Conservation (phyloP, 352 stramenopile genomes). For the Globisporangium takayamanum region DNA sequence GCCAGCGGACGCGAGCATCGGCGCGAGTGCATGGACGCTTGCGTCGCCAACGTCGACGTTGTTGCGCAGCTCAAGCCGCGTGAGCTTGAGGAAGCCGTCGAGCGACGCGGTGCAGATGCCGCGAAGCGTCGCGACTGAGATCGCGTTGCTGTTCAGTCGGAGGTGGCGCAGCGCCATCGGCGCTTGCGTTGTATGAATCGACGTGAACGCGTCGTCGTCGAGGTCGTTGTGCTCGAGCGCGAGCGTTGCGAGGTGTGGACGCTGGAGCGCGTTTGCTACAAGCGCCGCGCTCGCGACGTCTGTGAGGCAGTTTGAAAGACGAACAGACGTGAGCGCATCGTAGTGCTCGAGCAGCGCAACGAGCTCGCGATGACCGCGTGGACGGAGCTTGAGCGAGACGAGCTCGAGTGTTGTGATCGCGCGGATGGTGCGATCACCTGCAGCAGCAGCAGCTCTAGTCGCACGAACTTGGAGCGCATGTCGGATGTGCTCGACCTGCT, state of each 20-base stretch:
- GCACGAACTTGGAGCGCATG: conserved; percentile 16
- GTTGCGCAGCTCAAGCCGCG: conserved; percentile 53
- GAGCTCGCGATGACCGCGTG: conserved; percentile 37
- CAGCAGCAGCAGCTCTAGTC: not conserved
- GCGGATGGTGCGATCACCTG: not conserved
- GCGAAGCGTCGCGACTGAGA: conserved; percentile 38
- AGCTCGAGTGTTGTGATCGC: conserved; percentile 45
- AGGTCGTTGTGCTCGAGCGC: conserved; percentile 79
- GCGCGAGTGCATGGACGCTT: conserved; percentile 51
- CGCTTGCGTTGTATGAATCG: conserved; percentile 15
- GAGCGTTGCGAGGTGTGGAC: conserved; percentile 30
- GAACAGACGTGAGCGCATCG: conserved; percentile 30
- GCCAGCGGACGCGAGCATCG: conserved; percentile 41
- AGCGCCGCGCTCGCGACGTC: conserved; percentile 54
- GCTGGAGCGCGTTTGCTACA: conserved; percentile 30
- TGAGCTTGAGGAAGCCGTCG: conserved; percentile 40
- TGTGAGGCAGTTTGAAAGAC: conserved; percentile 52
- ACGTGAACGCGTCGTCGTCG: conserved; percentile 52
- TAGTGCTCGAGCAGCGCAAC: conserved; percentile 28
- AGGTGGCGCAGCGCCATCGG: conserved; percentile 34
- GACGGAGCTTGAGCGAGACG: conserved; percentile 61
- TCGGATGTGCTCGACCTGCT: conserved; percentile 35
- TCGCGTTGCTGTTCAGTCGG: conserved; percentile 54
- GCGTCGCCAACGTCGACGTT: conserved; percentile 61
- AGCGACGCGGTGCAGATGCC: conserved; percentile 40